Evolutionary conservation across 495 filamentous ascomycete genomes (phyloP).

Genomic region (Neurospora sp.): DNA sequence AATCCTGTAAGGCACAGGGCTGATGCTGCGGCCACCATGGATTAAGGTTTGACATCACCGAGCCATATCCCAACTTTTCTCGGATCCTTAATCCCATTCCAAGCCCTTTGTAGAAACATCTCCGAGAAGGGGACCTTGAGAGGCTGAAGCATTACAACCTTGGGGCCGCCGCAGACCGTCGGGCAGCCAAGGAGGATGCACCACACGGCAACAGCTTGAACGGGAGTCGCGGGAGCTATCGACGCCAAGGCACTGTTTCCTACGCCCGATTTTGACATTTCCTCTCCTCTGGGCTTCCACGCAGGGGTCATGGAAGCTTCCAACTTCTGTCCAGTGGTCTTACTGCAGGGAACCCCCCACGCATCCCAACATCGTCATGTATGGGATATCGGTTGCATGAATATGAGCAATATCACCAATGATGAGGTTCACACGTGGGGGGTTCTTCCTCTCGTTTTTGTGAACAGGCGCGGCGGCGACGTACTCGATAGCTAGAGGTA

Average conservation of each 20-base stretch:
- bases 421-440: background rate
- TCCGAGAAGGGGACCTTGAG: conserved; percentile 9
- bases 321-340: background rate
- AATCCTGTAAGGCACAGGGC: conserved; percentile 7
- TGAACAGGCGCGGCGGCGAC: background rate
- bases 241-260: conserved; percentile 9
- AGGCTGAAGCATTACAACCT: conserved; percentile 13
- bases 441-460: background rate
- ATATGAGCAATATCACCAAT: background rate
- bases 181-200: conserved; percentile 6
- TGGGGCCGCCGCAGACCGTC: conserved; percentile 5
- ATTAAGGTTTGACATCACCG: conserved; percentile 22
- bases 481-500: background rate
- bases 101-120: conserved; percentile 22
- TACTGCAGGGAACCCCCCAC: background rate
- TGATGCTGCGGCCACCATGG: background rate
- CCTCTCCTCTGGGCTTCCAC: conserved; percentile 9
- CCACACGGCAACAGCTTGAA: background rate
- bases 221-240: background rate
- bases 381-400: background rate
- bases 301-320: conserved; percentile 14
- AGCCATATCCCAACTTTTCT: conserved; percentile 7
- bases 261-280: background rate
- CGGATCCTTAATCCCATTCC: conserved; percentile 7
- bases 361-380: background rate